Percentiles rank a stretch among this genome's conserved stretches.
Evolutionary conservation across 2,329 filamentous ascomycete genomes (phyloP).

Genomic region (Blastomyces silverae): DNA sequence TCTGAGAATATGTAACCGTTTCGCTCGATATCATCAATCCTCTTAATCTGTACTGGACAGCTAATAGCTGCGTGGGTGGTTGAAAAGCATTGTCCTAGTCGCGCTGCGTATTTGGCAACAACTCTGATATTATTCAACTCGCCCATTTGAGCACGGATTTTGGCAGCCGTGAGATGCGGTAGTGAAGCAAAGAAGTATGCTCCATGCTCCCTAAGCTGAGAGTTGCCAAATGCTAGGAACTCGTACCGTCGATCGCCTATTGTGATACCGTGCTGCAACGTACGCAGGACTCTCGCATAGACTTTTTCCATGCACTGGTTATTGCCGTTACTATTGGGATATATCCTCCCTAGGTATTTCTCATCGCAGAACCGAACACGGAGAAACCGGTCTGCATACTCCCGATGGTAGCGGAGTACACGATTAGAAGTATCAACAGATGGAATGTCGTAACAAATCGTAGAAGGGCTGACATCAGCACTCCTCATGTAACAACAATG

Average conservation of each 20-base stretch:
- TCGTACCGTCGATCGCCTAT: slow-evolving; percentile 77
- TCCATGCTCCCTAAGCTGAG: slow-evolving; percentile 84
- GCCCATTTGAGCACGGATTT: slow-evolving; percentile 83
- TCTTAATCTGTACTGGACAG: slow-evolving; percentile 52
- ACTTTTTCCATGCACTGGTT: slow-evolving; percentile 59
- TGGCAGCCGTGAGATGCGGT: slow-evolving; percentile 58
- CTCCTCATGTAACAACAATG: slow-evolving; percentile 72
- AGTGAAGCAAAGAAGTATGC: slow-evolving; percentile 86
- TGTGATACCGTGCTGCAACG: slow-evolving; percentile 68
- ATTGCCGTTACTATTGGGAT: slow-evolving; percentile 39
- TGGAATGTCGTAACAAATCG: slow-evolving; percentile 69
- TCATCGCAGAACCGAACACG: slow-evolving; percentile 89
- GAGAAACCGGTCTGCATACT: slow-evolving; percentile 71
- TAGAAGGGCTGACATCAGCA: slow-evolving; percentile 75
- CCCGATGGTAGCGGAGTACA: slow-evolving; percentile 65
- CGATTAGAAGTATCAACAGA: slow-evolving; percentile 81
- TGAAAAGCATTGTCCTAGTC: slow-evolving; percentile 91
- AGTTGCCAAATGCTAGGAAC: slow-evolving; percentile 92
- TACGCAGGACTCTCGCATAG: slow-evolving; percentile 65
- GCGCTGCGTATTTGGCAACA: slow-evolving; percentile 82
- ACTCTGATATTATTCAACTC: slow-evolving; percentile 71
- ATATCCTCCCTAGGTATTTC: slow-evolving; percentile 55
- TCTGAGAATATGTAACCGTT: slow-evolving; percentile 75
- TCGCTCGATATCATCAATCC: slow-evolving; percentile 62
- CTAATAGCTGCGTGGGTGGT: slow-evolving; percentile 71